Conservation (phyloP, 192 early-diverging fungal species). For the Linnemannia zychae region DNA sequence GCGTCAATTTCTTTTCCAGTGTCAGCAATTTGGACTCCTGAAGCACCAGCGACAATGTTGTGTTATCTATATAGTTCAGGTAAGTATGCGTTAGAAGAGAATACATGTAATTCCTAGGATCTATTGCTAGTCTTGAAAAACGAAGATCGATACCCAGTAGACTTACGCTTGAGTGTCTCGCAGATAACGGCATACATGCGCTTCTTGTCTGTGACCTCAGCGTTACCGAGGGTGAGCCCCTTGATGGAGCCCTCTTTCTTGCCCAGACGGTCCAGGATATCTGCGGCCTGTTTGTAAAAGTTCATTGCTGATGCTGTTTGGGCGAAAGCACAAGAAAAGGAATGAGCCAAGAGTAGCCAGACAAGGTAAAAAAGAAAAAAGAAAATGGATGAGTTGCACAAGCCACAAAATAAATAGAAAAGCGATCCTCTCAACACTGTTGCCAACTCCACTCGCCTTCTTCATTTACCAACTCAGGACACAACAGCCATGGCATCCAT, state of each 20-base stretch:
- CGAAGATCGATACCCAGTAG: neutral
- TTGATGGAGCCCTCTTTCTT: slow-evolving; percentile 85
- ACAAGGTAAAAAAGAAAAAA: neutral
- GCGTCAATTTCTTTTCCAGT: slow-evolving; percentile 65
- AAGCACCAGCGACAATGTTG: slow-evolving; percentile 64
- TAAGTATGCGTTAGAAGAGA: neutral
- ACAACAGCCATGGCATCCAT: slow-evolving; percentile 35
- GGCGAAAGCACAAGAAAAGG: neutral
- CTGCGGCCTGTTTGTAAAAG: slow-evolving; percentile 82
- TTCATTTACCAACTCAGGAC: neutral
- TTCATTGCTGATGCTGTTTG: slow-evolving; percentile 58
- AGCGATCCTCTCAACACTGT: neutral
- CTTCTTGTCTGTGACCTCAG: slow-evolving; percentile 81
- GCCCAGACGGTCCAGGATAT: slow-evolving; percentile 80
- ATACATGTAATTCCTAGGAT: too few relatives aligned
- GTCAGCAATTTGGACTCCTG: slow-evolving; percentile 62
- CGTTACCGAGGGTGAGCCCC: slow-evolving; percentile 75
- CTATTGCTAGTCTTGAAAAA: too few relatives aligned
- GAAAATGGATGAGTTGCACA: slow-evolving; percentile 1
- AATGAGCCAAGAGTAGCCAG: neutral
- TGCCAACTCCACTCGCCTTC: neutral
- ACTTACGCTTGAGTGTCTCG: slow-evolving; percentile 88
- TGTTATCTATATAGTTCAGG: slow-evolving; percentile 54
- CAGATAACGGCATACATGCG: slow-evolving; percentile 91
- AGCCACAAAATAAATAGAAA: slow-evolving; percentile 26